These are phyloP conservation scores for Aspergillus cavernicola DNA, from an alignment of 495 filamentous ascomycete species.

Conservation along the genomic window DNA sequence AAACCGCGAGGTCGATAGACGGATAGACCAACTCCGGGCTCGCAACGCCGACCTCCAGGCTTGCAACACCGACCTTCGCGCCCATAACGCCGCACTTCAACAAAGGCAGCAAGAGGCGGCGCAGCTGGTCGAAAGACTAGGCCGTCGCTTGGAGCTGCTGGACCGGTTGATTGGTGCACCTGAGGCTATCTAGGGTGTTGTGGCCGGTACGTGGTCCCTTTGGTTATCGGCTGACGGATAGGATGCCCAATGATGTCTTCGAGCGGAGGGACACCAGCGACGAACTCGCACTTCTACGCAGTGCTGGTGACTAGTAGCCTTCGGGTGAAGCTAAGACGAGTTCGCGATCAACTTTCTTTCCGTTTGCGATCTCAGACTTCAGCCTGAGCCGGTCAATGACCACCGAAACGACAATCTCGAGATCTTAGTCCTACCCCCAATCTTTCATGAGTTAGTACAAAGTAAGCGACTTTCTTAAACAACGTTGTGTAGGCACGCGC, in stretches of 20 bases:
- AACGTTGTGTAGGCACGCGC: neutral
- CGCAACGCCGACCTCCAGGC: neutral
- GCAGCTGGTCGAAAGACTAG: neutral
- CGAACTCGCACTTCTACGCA: conserved; percentile 35
- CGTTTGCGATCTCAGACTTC: neutral
- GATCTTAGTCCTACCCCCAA: neutral
- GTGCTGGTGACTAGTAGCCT: conserved; percentile 36
- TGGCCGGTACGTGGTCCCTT: neutral
- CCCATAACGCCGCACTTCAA: neutral
- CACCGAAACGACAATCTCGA: neutral
- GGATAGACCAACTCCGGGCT: neutral
- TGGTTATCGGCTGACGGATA: neutral
- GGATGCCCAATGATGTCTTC: neutral
- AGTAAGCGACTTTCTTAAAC: neutral
- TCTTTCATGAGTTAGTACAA: neutral
- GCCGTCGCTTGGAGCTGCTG: neutral
- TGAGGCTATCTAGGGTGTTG: neutral
- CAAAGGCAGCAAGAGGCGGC: neutral
- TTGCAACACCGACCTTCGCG: neutral
- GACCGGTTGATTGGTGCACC: neutral
- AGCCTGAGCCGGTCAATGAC: neutral
- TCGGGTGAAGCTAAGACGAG: conserved; percentile 25
- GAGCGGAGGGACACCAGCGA: conserved; percentile 26
- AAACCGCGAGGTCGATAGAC: neutral
- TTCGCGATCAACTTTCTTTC: conserved; percentile 5